Conservation (phyloP, 257 asterid genomes). For the Nicotiana undulata region DNA sequence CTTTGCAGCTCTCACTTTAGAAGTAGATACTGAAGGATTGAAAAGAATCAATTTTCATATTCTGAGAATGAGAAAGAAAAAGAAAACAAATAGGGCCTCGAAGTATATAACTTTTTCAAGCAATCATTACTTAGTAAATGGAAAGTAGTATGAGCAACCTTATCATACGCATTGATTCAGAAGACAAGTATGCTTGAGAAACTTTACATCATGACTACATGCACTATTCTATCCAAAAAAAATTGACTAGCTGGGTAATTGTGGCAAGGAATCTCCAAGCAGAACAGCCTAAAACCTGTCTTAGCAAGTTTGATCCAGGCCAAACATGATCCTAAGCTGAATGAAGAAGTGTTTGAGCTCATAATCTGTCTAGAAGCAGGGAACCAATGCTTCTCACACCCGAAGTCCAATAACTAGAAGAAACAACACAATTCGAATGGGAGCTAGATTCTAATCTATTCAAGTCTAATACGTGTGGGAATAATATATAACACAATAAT, state of each 20-base stretch:
- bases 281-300: not conserved
- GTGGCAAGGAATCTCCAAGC: not conserved
- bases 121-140: not conserved
- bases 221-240: not conserved
- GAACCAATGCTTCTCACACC: not conserved
- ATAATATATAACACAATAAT: not conserved
- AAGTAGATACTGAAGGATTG: not conserved
- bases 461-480: not conserved
- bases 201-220: not conserved
- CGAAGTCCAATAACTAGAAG: not conserved
- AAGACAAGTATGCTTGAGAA: not conserved
- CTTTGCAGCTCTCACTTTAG: not conserved
- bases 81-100: not conserved
- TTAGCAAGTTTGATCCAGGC: not conserved
- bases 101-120: not conserved
- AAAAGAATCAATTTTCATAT: not conserved
- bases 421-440: not conserved
- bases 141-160: not conserved
- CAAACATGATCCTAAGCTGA: not conserved
- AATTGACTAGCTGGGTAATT: not conserved
- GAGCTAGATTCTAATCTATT: not conserved
- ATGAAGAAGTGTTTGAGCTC: not conserved
- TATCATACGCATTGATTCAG: not conserved
- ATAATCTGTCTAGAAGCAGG: not conserved
- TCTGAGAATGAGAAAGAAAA: not conserved